Evolutionary conservation across 139 green algal species (phyloP).

Genomic region (Micractinium sp.): DNA sequence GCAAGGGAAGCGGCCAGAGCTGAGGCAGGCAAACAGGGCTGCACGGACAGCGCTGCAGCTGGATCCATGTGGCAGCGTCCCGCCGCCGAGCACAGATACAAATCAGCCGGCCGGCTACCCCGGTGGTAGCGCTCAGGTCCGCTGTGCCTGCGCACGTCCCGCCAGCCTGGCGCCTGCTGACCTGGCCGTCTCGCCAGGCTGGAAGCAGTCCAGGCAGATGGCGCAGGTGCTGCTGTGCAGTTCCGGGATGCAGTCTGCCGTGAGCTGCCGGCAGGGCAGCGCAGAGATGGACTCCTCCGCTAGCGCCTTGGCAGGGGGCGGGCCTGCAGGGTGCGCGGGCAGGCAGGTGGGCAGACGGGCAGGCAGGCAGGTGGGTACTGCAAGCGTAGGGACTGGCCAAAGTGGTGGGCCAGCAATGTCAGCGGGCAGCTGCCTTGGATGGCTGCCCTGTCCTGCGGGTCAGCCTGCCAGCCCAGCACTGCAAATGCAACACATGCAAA

Average conservation of each 20-base stretch:
- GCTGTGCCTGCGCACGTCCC: too few species aligned
- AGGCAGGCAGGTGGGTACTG: background rate
- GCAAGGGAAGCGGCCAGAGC: background rate
- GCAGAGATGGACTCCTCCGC: background rate
- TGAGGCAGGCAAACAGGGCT: background rate
- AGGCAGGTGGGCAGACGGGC: background rate
- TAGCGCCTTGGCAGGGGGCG: background rate
- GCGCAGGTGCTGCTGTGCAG: background rate
- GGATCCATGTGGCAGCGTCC: background rate
- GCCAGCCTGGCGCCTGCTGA: background rate
- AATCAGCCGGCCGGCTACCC: background rate
- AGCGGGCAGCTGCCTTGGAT: too few species aligned
- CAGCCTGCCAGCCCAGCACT: too few species aligned
- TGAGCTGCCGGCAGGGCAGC: slow-evolving; percentile 3
- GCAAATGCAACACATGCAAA: background rate
- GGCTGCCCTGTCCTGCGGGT: too few species aligned
- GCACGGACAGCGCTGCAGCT: background rate
- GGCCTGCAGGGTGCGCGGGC: background rate
- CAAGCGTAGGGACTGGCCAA: background rate
- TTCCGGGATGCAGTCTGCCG: background rate
- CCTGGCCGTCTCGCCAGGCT: slow-evolving; percentile 5
- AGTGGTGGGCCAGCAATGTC: background rate
- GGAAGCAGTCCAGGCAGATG: background rate
- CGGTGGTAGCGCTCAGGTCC: too few species aligned
- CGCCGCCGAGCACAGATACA: too few species aligned